A percentile compares a stretch with the other conserved stretches of the same genome.
These are phyloP conservation scores for Xylaria sp. DNA, from an alignment of 2,329 filamentous ascomycete genomes.

Conservation along the genomic window DNA sequence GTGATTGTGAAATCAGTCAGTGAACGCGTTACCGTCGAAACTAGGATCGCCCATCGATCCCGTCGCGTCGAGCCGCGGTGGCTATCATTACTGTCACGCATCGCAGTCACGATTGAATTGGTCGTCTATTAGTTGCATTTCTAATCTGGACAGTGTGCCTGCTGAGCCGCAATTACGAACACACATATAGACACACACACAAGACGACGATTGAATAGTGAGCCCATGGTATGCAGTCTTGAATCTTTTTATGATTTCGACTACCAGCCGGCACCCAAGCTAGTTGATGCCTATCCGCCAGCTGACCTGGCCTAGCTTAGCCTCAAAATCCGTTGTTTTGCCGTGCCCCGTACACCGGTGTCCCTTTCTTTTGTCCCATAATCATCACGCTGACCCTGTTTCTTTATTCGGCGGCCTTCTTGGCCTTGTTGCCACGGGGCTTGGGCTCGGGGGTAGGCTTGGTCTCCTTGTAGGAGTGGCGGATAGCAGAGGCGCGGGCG, in stretches of 20 bases:
- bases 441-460: slow-evolving; percentile 80
- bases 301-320: slow-evolving; percentile 36
- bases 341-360: slow-evolving; percentile 32
- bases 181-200: not conserved
- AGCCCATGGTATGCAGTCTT: slow-evolving; percentile 29
- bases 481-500: slow-evolving; percentile 86
- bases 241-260: slow-evolving; percentile 39
- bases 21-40: slow-evolving; percentile 1
- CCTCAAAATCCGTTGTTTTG: slow-evolving; percentile 34
- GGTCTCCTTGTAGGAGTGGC: slow-evolving; percentile 78
- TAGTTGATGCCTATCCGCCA: slow-evolving; percentile 39
- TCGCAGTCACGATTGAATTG: slow-evolving; percentile 1
- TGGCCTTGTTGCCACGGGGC: slow-evolving; percentile 81
- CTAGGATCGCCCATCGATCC: slow-evolving; percentile 10
- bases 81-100: not conserved
- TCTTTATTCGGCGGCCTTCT: slow-evolving; percentile 70
- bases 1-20: slow-evolving; percentile 4
- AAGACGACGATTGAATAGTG: not conserved
- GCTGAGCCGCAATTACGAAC: slow-evolving; percentile 8
- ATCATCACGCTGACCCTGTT: slow-evolving; percentile 23
- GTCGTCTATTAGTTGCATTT: slow-evolving; percentile 1
- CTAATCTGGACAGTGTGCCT: not conserved
- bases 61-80: not conserved
- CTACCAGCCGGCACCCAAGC: slow-evolving; percentile 41
- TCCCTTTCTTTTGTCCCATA: slow-evolving; percentile 33